These are phyloP conservation scores for Coemansia furcata DNA, from an alignment of 192 early-diverging fungal genomes.

Conservation along the genomic window DNA sequence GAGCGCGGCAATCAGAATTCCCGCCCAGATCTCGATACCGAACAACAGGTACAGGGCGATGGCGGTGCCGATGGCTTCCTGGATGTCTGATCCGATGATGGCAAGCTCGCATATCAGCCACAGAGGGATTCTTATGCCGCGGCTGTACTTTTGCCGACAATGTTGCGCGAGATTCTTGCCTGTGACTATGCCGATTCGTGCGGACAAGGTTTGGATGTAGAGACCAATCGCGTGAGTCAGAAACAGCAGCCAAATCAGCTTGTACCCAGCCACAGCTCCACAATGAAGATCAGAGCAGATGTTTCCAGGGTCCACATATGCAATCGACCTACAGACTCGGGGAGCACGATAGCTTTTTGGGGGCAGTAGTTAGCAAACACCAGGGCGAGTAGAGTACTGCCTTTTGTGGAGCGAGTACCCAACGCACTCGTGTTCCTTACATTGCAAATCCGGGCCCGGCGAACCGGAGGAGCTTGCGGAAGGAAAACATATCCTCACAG, in stretches of 20 bases:
- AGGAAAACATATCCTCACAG: conserved; percentile 55
- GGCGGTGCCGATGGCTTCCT: conserved; percentile 87
- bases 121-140: conserved; percentile 40
- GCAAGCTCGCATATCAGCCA: conserved; percentile 65
- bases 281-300: conserved; percentile 69
- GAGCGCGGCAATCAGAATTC: conserved; percentile 71
- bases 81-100: conserved; percentile 71
- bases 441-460: conserved; percentile 62
- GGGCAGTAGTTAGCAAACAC: background rate
- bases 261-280: conserved; percentile 65
- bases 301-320: conserved; percentile 71
- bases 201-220: conserved; percentile 61
- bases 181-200: conserved; percentile 64
- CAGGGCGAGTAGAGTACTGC: background rate
- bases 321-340: conserved; percentile 54
- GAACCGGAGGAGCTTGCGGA: conserved; percentile 61
- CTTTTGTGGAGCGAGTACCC: no score
- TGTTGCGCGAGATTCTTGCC: conserved; percentile 64
- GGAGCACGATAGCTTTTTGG: background rate
- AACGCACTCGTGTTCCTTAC: conserved; percentile 16
- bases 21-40: conserved; percentile 62
- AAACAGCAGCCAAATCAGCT: conserved; percentile 65
- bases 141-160: conserved; percentile 45
- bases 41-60: conserved; percentile 82
- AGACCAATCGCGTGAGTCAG: conserved; percentile 64